A percentile compares a stretch with the other conserved stretches of the same genome.
Conservation (phyloP, 768 basidiomycete genomes). For the Suillus weaverae region DNA sequence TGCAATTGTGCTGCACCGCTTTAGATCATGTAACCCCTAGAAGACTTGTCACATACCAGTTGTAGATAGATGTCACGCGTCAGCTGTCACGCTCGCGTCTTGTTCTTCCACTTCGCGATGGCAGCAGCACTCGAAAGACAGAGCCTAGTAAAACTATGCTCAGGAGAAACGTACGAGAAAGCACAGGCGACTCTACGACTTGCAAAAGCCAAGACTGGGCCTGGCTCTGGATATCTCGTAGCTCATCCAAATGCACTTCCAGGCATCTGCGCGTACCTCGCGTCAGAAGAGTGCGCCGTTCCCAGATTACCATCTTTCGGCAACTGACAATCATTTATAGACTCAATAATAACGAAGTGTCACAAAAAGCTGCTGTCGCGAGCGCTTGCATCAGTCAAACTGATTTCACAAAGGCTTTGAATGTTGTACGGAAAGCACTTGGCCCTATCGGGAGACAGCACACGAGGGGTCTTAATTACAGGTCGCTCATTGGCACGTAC, state of each 20-base stretch:
- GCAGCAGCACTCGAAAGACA: constrained; percentile 16
- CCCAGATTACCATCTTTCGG: not conserved
- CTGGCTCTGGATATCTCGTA: constrained; percentile 26
- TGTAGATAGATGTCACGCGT: not conserved
- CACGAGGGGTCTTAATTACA: constrained; percentile 26
- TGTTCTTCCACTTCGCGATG: constrained; percentile 14
- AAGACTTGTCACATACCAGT: not conserved
- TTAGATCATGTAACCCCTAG: not conserved
- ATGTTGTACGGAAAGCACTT: constrained; percentile 22
- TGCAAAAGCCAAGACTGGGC: constrained; percentile 24
- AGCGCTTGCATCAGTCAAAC: constrained; percentile 23
- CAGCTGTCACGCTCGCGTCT: constrained; percentile 2
- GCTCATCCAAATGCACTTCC: constrained; percentile 25
- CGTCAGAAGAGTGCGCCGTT: constrained; percentile 31
- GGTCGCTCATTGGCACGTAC: constrained; percentile 32
- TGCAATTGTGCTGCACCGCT: not conserved
- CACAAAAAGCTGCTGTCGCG: constrained; percentile 25
- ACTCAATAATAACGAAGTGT: constrained; percentile 29
- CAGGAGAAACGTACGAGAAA: constrained; percentile 24
- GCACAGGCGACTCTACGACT: constrained; percentile 25
- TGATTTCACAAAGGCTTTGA: constrained; percentile 26
- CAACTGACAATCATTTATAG: constrained; percentile 8
- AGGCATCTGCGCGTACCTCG: constrained; percentile 32
- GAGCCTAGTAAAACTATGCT: constrained; percentile 22
- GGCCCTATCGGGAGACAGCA: not conserved